Conservation (phyloP, 768 basidiomycete species). For the Calocera cornea region DNA sequence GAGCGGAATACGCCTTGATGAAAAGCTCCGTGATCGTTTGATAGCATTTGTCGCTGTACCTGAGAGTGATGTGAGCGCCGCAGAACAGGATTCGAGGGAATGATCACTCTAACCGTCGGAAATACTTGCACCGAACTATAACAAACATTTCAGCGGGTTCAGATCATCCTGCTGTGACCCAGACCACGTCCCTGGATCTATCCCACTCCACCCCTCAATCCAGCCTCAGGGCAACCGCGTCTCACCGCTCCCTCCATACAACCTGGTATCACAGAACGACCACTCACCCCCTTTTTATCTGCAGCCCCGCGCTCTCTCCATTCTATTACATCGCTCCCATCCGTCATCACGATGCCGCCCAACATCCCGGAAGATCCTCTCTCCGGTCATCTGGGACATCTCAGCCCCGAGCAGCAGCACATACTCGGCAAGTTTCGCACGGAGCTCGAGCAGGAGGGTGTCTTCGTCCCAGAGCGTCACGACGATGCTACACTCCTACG, state of each 20-base stretch:
- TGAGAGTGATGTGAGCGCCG: no score
- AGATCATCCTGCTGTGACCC: no score
- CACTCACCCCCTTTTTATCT: not conserved
- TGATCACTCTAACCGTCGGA: no score
- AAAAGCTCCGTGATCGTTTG: not conserved
- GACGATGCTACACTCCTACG: constrained; percentile 57
- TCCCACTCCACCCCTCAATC: no score
- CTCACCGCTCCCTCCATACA: no score
- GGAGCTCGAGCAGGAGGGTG: constrained; percentile 47
- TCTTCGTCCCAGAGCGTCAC: constrained; percentile 50
- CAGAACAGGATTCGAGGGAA: no score
- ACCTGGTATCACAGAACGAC: no score
- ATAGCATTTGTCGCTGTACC: not conserved
- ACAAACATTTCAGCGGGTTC: no score
- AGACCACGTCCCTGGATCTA: no score
- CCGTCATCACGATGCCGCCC: not conserved
- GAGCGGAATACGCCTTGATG: not conserved
- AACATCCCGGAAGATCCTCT: constrained; percentile 32
- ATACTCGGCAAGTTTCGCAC: constrained; percentile 55
- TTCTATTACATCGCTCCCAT: not conserved
- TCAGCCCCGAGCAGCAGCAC: constrained; percentile 46
- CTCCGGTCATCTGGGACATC: constrained; percentile 69
- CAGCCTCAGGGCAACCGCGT: no score
- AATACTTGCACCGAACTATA: no score
- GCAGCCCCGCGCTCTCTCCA: not conserved